Evolutionary conservation across 306 rosid species (phyloP), one percentile per base, ranked within the genome.

Genomic region (Heteromeles arbutifolia): DNA sequence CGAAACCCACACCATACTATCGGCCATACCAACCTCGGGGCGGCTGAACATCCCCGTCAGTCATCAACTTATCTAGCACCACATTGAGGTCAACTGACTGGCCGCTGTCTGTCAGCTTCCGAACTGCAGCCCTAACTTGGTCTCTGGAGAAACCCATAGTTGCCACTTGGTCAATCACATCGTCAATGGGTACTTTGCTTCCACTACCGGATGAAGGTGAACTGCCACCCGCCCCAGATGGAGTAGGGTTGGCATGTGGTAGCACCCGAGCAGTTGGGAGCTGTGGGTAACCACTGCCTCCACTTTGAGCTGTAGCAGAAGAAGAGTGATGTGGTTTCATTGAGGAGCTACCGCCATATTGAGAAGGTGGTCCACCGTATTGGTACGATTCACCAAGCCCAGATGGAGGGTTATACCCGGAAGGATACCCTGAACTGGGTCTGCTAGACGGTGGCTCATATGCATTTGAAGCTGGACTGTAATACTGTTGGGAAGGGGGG

Each of bases 91-190:
- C 98, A 80, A 93, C 96, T 43, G 92, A 61, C 74, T 93, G 98
- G 59, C 97, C 96, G 9, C 87, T 93, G 83, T 93, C 98, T 19
- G 97, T 93, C 67, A 93, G 86, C 86, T 81, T 88, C 76, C 87
- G 90, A 77, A 93, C 97, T 0, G 97, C 88, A 24, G 91, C 96
- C 84, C 96, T 86, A 72, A 89, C 93, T 52, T 74, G 90, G 78
- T 93, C 98, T 82, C 96, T 88, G 10, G 93, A 88, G 82, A 93
- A 93, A 45, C 98, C 98, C 98, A 93, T 93, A 63, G 10, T 79
- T 69, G 93, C 80, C 81, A 91, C 96, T 82, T 87, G 87, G 74
- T 91, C 96, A 8, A 93, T 87, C 26, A 93, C 93, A 71, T 93
- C 98, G 34, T 91, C 97, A 0, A 93, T 48, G 12, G 96, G 84